phyloP scores from a whole-genome alignment of 176 grass and related monocot genomes.

The Puya raimondii region DNA sequence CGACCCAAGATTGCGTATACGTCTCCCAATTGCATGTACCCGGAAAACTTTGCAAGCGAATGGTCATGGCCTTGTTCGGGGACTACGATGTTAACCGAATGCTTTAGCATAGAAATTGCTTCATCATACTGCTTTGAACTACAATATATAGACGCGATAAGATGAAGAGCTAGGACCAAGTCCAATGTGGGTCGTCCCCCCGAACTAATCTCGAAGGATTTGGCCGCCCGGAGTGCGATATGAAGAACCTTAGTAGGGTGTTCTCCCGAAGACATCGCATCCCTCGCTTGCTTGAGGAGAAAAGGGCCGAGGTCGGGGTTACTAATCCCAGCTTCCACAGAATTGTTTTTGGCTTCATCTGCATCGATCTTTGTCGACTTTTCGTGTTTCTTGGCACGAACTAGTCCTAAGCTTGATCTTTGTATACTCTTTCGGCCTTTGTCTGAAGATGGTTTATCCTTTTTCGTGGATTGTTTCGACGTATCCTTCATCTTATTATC shows the following conservation, averaged over 20 bases:
- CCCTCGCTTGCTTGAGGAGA: constrained; percentile 23
- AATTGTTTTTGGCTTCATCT: background rate
- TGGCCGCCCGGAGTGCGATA: constrained; percentile 22
- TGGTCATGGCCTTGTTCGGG: constrained; percentile 17
- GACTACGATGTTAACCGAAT: constrained; percentile 15
- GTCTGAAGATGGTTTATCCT: background rate
- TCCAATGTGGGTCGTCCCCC: constrained; percentile 13
- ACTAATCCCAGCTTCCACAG: background rate
- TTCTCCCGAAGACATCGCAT: constrained; percentile 14
- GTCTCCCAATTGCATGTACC: constrained; percentile 27
- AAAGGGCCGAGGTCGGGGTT: constrained; percentile 21
- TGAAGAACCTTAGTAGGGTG: constrained; percentile 1
- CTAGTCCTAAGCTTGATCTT: background rate
- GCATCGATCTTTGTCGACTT: background rate
- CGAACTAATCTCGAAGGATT: constrained; percentile 20
- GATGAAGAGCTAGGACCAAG: constrained; percentile 14
- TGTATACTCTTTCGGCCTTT: background rate
- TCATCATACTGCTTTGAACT: constrained; percentile 5
- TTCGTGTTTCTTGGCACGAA: background rate
- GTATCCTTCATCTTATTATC: background rate
- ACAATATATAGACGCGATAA: constrained; percentile 10
- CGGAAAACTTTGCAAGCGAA: constrained; percentile 19
- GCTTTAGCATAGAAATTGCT: constrained; percentile 22
- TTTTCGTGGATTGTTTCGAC: background rate
- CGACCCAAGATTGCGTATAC: constrained; percentile 16